A percentile compares a stretch with the other conserved stretches of the same genome.
Conservation (phyloP, 2,329 filamentous ascomycete genomes). For the Curvularia verruculosa region DNA sequence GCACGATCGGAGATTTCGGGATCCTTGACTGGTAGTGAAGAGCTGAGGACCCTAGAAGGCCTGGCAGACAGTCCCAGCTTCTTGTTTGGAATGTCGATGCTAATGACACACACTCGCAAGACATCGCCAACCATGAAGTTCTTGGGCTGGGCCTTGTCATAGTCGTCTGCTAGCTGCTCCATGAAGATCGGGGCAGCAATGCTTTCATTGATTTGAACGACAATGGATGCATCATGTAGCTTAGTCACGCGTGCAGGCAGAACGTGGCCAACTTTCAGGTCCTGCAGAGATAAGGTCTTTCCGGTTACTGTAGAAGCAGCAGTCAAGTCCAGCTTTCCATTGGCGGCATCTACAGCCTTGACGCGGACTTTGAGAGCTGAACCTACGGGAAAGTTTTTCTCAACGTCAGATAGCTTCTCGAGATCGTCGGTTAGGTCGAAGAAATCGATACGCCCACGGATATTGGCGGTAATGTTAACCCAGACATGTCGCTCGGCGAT, state of each 20-base stretch:
- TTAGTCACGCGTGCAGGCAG: conserved; percentile 85
- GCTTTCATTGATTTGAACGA: conserved; percentile 82
- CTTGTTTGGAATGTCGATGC: conserved; percentile 84
- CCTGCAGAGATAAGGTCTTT: conserved; percentile 69
- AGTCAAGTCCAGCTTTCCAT: conserved; percentile 82
- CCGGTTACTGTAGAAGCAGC: conserved; percentile 66
- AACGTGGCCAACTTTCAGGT: conserved; percentile 78
- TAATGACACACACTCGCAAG: conserved; percentile 82
- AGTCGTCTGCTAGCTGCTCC: conserved; percentile 86
- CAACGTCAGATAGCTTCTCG: conserved; percentile 75
- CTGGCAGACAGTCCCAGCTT: conserved; percentile 79
- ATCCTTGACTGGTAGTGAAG: conserved; percentile 79
- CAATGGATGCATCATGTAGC: conserved; percentile 79
- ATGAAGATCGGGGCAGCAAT: conserved; percentile 82
- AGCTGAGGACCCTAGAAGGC: conserved; percentile 88
- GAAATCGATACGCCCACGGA: conserved; percentile 81
- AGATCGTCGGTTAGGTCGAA: conserved; percentile 89
- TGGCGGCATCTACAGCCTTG: conserved; percentile 71
- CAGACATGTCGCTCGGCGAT: conserved; percentile 78
- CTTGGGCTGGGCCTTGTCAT: conserved; percentile 75
- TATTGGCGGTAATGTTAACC: conserved; percentile 87
- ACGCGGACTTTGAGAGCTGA: conserved; percentile 84
- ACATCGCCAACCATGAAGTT: conserved; percentile 84
- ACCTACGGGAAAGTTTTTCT: conserved; percentile 85
- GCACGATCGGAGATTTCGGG: conserved; percentile 73